phyloP scores from a whole-genome alignment of 129 eudicot genomes.

The Glebionis coronaria region DNA sequence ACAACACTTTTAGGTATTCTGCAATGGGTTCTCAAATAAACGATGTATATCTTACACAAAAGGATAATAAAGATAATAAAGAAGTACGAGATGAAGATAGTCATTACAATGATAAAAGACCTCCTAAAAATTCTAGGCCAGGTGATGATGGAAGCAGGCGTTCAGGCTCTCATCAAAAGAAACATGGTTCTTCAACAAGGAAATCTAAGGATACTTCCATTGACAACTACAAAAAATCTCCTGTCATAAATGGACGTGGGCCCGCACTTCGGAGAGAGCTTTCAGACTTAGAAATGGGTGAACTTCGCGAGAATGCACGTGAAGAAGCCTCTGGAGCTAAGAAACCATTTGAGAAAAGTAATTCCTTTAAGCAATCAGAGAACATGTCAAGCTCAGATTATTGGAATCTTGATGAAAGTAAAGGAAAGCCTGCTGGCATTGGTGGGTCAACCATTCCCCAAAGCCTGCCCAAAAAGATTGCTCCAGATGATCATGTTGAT shows the following conservation, averaged over 20 bases:
- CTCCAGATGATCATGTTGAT: slow-evolving; percentile 39
- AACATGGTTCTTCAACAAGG: slow-evolving; percentile 37
- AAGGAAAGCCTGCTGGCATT: slow-evolving; percentile 43
- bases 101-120: slow-evolving; percentile 43
- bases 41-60: slow-evolving; percentile 7
- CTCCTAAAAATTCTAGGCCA: slow-evolving; percentile 27
- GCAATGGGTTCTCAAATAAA: slow-evolving; percentile 38
- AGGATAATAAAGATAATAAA: slow-evolving; percentile 7
- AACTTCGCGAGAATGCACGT: slow-evolving; percentile 69
- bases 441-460: background rate
- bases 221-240: slow-evolving; percentile 37
- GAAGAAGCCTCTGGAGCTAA: slow-evolving; percentile 50
- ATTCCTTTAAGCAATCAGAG: slow-evolving; percentile 63
- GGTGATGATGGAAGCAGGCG: slow-evolving; percentile 35
- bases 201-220: slow-evolving; percentile 47
- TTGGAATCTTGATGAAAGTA: slow-evolving; percentile 52
- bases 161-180: slow-evolving; percentile 41
- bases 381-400: slow-evolving; percentile 51
- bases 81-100: slow-evolving; percentile 26
- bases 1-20: slow-evolving; percentile 30
- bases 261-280: slow-evolving; percentile 58
- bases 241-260: slow-evolving; percentile 51
- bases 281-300: slow-evolving; percentile 91
- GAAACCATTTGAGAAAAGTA: slow-evolving; percentile 52
- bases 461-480: slow-evolving; percentile 38